These are phyloP conservation scores for Malus hybrid DNA, from an alignment of 331 rosid species.

Conservation along the genomic window DNA sequence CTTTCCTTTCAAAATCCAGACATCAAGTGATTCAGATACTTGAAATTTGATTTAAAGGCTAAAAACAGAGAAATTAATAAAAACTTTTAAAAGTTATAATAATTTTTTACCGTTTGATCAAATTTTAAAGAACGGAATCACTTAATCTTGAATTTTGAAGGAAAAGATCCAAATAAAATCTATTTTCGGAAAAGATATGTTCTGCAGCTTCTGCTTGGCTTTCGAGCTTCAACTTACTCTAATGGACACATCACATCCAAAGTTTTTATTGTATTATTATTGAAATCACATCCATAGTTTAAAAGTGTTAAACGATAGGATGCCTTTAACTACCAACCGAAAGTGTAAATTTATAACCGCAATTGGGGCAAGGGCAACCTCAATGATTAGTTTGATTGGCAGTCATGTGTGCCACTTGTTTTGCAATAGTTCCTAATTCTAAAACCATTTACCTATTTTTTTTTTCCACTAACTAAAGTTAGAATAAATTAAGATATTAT, in stretches of 20 bases:
- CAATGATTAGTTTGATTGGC: not conserved
- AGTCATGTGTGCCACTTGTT: not conserved
- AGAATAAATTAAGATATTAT: too few relatives aligned
- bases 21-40: accelerated
- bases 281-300: not conserved
- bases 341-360: constrained; percentile 5
- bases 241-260: not conserved
- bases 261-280: too few relatives aligned
- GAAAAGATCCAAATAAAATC: accelerated
- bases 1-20: accelerated
- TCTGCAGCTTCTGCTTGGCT: not conserved
- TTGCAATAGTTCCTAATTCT: not conserved
- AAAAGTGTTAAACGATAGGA: not conserved
- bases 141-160: accelerated
- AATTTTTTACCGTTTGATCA: accelerated
- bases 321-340: constrained; percentile 5
- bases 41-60: accelerated
- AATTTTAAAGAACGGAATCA: accelerated
- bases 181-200: not conserved
- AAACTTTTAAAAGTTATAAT: too few relatives aligned
- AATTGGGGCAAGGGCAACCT: constrained; percentile 1
- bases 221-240: not conserved
- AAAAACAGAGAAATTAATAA: too few relatives aligned
- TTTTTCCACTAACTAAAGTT: not conserved
- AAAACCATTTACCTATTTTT: not conserved